A percentile compares a stretch with the other conserved stretches of the same genome.
Evolutionary conservation across 75 land plant species (phyloP).

Genomic region (Pinus tabuliformis): DNA sequence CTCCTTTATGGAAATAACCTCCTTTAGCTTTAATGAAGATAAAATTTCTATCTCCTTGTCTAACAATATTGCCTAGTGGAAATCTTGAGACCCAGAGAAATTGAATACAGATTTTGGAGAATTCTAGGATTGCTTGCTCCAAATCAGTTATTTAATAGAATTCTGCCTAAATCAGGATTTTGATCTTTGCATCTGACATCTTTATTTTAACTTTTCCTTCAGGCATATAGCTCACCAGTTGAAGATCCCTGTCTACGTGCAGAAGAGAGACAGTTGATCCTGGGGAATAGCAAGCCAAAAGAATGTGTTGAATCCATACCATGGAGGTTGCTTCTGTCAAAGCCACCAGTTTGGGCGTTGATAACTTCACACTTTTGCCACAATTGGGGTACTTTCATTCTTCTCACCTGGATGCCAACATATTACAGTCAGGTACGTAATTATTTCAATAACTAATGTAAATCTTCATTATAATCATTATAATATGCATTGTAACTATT

Average conservation of each 20-base stretch:
- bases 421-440: conserved; percentile 91
- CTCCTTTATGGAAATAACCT: not conserved
- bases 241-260: conserved; percentile 69
- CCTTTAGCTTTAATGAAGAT: not conserved
- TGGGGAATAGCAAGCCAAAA: conserved; percentile 62
- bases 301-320: conserved; percentile 78
- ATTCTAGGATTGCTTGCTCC: not conserved
- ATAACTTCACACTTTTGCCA: conserved; percentile 98
- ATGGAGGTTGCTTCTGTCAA: conserved; percentile 82
- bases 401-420: conserved; percentile 99
- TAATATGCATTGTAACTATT: not conserved
- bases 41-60: not conserved
- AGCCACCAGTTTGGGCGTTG: conserved; percentile 96
- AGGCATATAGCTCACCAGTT: conserved; percentile 91
- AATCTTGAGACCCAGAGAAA: not conserved
- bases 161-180: not conserved
- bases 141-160: not conserved
- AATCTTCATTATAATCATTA: not conserved
- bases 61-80: not conserved
- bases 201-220: not conserved
- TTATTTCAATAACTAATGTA: not conserved
- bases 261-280: conserved; percentile 65
- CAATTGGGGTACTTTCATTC: conserved; percentile 99
- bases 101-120: not conserved
- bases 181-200: not conserved